Conservation (phyloP, 768 basidiomycete genomes). For the Termitomyces sp. region DNA sequence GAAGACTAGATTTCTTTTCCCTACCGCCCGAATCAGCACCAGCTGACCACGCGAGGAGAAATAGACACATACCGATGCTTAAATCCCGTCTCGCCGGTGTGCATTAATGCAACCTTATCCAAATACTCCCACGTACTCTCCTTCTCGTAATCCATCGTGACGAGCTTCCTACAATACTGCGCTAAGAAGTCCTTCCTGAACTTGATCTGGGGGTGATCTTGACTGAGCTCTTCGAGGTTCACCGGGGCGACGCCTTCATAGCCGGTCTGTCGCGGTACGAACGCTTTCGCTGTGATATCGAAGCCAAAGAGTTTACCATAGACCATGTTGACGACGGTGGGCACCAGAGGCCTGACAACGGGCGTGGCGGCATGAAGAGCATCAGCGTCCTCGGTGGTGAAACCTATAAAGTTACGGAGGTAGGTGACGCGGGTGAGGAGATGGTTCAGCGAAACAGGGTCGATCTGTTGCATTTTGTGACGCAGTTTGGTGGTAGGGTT, state of each 20-base stretch:
- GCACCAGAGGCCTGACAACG: slow-evolving; percentile 38
- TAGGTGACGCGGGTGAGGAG: slow-evolving; percentile 39
- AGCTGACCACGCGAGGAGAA: not conserved
- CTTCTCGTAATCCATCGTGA: slow-evolving; percentile 44
- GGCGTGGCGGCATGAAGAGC: slow-evolving; percentile 38
- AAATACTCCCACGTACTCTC: slow-evolving; percentile 43
- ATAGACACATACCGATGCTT: slow-evolving; percentile 34
- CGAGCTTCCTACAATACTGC: slow-evolving; percentile 30
- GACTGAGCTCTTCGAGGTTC: slow-evolving; percentile 34
- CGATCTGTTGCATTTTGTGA: slow-evolving; percentile 24
- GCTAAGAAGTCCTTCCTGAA: slow-evolving; percentile 41
- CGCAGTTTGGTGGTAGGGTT: too few relatives aligned
- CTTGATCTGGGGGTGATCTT: slow-evolving; percentile 43
- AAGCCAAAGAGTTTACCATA: slow-evolving; percentile 45
- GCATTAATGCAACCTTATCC: slow-evolving; percentile 48
- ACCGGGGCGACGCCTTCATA: slow-evolving; percentile 37
- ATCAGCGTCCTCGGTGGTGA: slow-evolving; percentile 38
- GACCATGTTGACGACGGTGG: slow-evolving; percentile 40
- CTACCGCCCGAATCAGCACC: slow-evolving; percentile 8
- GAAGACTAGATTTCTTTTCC: slow-evolving; percentile 28
- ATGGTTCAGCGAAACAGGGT: slow-evolving; percentile 24
- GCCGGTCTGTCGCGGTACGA: slow-evolving; percentile 36
- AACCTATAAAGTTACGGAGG: slow-evolving; percentile 42
- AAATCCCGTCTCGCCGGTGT: slow-evolving; percentile 43
- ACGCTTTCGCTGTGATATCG: slow-evolving; percentile 38